phyloP scores from a whole-genome alignment of 441 rosid species.

The Brassica hybrid region DNA sequence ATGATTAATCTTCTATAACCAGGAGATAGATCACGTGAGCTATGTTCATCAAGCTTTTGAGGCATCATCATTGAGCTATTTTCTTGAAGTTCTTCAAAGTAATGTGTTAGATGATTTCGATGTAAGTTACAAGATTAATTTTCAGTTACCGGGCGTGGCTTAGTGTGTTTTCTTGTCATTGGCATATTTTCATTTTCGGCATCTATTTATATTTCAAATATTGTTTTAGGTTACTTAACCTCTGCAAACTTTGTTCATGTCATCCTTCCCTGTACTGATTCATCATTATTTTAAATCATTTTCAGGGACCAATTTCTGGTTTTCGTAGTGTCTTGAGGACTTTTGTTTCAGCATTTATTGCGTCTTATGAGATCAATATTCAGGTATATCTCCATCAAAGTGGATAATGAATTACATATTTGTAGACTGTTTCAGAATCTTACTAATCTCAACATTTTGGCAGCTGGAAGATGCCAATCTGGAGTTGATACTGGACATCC shows the following conservation, averaged over 20 bases:
- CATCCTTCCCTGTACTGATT: constrained; percentile 20
- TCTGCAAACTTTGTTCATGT: constrained; percentile 25
- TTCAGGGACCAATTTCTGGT: constrained; percentile 82
- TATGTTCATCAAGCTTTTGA: constrained; percentile 94
- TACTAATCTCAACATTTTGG: constrained; percentile 41
- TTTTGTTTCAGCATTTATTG: constrained; percentile 91
- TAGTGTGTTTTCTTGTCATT: constrained; percentile 32
- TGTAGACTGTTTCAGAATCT: constrained; percentile 25
- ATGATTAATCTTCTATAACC: constrained; percentile 36
- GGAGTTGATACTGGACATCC: constrained; percentile 83
- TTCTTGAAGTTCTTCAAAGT: constrained; percentile 80
- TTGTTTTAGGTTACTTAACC: constrained; percentile 22
- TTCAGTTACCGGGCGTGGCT: constrained; percentile 26
- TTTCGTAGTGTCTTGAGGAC: constrained; percentile 91
- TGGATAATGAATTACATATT: neutral
- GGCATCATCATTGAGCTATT: constrained; percentile 74
- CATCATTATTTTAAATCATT: constrained; percentile 19
- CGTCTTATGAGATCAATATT: constrained; percentile 94
- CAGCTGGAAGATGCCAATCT: constrained; percentile 77
- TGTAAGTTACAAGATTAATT: constrained; percentile 53
- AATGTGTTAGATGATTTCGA: constrained; percentile 72
- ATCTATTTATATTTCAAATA: constrained; percentile 6
- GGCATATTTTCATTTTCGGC: neutral
- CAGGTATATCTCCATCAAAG: constrained; percentile 58
- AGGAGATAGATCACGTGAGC: constrained; percentile 93